Conservation (phyloP, 2,329 filamentous ascomycete species). For the Talaromyces sp. region DNA sequence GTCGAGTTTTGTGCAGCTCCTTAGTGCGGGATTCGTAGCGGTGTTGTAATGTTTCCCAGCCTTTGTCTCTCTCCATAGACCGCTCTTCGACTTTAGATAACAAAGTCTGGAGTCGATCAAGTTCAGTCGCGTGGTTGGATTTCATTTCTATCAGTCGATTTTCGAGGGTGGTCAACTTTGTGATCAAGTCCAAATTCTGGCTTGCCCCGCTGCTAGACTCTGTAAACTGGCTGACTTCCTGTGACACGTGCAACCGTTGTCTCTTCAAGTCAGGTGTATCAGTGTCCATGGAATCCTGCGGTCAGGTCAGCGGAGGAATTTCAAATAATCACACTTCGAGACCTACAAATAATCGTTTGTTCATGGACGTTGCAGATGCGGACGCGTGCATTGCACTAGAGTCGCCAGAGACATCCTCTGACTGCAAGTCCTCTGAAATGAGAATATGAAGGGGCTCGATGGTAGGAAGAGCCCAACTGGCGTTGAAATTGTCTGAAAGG, state of each 20-base stretch:
- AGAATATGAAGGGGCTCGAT: constrained; percentile 34
- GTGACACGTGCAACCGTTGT: constrained; percentile 28
- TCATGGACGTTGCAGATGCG: constrained; percentile 9
- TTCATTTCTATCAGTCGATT: constrained; percentile 26
- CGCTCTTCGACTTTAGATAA: constrained; percentile 22
- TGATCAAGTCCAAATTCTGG: constrained; percentile 22
- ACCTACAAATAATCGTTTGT: constrained; percentile 30
- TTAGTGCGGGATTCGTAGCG: constrained; percentile 39
- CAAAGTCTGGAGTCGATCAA: constrained; percentile 23
- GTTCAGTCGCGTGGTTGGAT: constrained; percentile 24
- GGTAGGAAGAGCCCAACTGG: constrained; percentile 32
- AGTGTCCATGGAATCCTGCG: constrained; percentile 26
- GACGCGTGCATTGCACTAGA: constrained; percentile 12
- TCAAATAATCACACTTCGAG: not conserved
- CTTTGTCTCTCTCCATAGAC: constrained; percentile 27
- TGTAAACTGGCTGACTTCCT: constrained; percentile 32
- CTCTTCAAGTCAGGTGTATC: constrained; percentile 30
- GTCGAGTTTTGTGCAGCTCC: constrained; percentile 32
- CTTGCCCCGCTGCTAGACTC: constrained; percentile 27
- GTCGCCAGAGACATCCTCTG: not conserved
- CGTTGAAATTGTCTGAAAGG: constrained; percentile 28
- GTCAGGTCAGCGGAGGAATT: not conserved
- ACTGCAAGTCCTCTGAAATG: constrained; percentile 18
- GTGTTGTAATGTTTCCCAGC: constrained; percentile 34
- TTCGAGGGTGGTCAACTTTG: constrained; percentile 23